Percentiles rank a stretch among this genome's conserved stretches.
Evolutionary conservation across 2,329 filamentous ascomycete species (phyloP).

Genomic region (Aaosphaeria pasadenensis): DNA sequence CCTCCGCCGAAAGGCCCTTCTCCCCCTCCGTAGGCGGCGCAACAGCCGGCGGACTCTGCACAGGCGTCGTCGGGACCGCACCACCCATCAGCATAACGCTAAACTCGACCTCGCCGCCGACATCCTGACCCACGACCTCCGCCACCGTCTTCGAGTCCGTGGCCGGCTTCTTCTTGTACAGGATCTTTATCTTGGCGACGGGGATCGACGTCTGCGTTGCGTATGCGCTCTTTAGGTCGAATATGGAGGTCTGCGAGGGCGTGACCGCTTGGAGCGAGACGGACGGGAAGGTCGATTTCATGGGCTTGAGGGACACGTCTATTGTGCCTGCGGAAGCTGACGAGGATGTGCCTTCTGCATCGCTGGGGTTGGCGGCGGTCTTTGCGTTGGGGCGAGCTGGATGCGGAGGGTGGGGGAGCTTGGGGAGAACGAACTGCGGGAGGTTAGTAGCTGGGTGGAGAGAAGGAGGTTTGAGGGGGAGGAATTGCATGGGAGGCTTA

Average conservation of each 20-base stretch:
- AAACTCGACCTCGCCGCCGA: conserved; percentile 63
- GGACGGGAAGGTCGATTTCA: conserved; percentile 59
- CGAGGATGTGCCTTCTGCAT: conserved; percentile 12
- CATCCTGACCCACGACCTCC: conserved; percentile 63
- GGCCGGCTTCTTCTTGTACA: conserved; percentile 85
- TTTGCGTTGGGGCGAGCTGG: conserved; percentile 44
- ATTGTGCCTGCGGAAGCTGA: conserved; percentile 32
- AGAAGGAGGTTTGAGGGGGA: conserved; percentile 11
- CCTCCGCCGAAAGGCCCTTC: conserved; percentile 26
- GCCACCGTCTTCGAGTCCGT: conserved; percentile 72
- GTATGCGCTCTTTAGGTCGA: conserved; percentile 73
- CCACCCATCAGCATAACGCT: conserved; percentile 83
- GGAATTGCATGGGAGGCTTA: conserved; percentile 46
- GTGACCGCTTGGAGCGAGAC: conserved; percentile 61
- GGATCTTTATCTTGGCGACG: conserved; percentile 73
- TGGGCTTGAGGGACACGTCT: conserved; percentile 67
- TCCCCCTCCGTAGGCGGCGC: conserved; percentile 52
- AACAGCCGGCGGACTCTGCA: conserved; percentile 47
- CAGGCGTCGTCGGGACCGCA: conserved; percentile 39
- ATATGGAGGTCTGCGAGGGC: conserved; percentile 67
- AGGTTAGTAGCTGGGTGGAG: background rate
- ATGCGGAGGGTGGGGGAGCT: conserved; percentile 56
- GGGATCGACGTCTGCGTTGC: conserved; percentile 58
- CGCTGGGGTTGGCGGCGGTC: conserved; percentile 45
- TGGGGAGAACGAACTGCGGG: conserved; percentile 69